These are phyloP conservation scores for Triangularia verruculosa DNA, from an alignment of 2,329 filamentous ascomycete species.

Conservation along the genomic window DNA sequence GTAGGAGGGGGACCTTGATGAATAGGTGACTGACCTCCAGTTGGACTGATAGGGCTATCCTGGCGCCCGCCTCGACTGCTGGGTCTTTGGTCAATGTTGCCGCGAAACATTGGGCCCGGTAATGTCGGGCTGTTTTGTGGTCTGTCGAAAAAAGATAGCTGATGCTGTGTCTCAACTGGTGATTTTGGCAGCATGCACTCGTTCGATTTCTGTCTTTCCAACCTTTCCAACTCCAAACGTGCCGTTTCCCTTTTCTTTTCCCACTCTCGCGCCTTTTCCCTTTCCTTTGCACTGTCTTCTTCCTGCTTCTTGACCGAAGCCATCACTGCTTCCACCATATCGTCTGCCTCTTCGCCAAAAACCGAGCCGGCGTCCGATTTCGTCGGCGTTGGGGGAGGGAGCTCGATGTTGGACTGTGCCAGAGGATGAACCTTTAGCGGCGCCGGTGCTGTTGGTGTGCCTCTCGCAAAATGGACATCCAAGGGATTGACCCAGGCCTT, in stretches of 20 bases:
- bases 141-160: background rate
- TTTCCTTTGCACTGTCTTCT: conserved; percentile 19
- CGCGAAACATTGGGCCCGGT: conserved; percentile 19
- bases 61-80: conserved; percentile 18
- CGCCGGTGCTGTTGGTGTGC: conserved; percentile 26
- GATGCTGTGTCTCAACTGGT: conserved; percentile 7
- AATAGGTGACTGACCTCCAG: conserved; percentile 3
- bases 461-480: conserved; percentile 43
- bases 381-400: conserved; percentile 28
- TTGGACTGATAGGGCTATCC: background rate
- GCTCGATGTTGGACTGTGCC: conserved; percentile 41
- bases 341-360: conserved; percentile 32
- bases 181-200: conserved; percentile 17
- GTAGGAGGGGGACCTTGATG: conserved; percentile 27
- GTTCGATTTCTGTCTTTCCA: conserved; percentile 24
- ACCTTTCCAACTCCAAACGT: conserved; percentile 25
- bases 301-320: conserved; percentile 28
- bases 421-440: conserved; percentile 39
- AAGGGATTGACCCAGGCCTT: conserved; percentile 47
- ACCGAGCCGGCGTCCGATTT: conserved; percentile 30
- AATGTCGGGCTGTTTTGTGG: background rate
- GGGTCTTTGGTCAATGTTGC: conserved; percentile 21
- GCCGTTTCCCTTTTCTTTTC: conserved; percentile 29
- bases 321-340: conserved; percentile 30
- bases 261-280: conserved; percentile 21